Conservation (phyloP, 2,329 filamentous ascomycete genomes). For the Fusarium acutatum region DNA sequence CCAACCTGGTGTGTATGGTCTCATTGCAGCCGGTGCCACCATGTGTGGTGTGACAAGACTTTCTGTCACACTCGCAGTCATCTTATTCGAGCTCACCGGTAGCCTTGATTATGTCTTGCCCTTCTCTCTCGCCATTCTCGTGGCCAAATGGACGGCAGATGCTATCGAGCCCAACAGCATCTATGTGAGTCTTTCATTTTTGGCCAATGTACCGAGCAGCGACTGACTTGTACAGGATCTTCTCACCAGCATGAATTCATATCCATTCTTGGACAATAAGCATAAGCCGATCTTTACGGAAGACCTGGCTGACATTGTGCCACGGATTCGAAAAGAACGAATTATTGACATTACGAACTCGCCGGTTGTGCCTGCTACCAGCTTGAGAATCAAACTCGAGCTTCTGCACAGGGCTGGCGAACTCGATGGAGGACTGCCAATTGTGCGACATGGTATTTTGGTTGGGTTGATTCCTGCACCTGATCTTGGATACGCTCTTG, state of each 20-base stretch:
- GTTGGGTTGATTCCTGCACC: slow-evolving; percentile 93
- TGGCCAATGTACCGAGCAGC: not conserved
- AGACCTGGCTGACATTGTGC: slow-evolving; percentile 86
- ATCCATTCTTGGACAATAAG: slow-evolving; percentile 97
- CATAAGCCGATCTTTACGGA: slow-evolving; percentile 90
- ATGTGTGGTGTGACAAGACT: slow-evolving; percentile 98
- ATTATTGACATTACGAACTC: slow-evolving; percentile 90
- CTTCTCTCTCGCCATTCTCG: slow-evolving; percentile 89
- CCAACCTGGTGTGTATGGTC: slow-evolving; percentile 94
- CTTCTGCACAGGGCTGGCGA: slow-evolving; percentile 85
- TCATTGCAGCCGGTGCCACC: slow-evolving; percentile 93
- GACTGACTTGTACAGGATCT: slow-evolving; percentile 68
- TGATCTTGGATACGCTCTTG: slow-evolving; percentile 91
- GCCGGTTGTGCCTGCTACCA: slow-evolving; percentile 78
- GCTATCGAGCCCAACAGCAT: slow-evolving; percentile 94
- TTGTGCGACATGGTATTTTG: slow-evolving; percentile 79
- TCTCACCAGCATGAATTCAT: slow-evolving; percentile 95
- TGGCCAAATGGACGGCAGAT: slow-evolving; percentile 98
- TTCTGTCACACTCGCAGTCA: slow-evolving; percentile 92
- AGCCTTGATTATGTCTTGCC: slow-evolving; percentile 95
- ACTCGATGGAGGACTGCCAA: slow-evolving; percentile 89
- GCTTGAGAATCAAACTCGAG: slow-evolving; percentile 82
- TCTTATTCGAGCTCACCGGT: slow-evolving; percentile 94
- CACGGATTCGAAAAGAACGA: slow-evolving; percentile 76
- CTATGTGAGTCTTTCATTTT: slow-evolving; percentile 66